Evolutionary conservation across 2,329 filamentous ascomycete species (phyloP).

Genomic region (Diaporthe amygdali): DNA sequence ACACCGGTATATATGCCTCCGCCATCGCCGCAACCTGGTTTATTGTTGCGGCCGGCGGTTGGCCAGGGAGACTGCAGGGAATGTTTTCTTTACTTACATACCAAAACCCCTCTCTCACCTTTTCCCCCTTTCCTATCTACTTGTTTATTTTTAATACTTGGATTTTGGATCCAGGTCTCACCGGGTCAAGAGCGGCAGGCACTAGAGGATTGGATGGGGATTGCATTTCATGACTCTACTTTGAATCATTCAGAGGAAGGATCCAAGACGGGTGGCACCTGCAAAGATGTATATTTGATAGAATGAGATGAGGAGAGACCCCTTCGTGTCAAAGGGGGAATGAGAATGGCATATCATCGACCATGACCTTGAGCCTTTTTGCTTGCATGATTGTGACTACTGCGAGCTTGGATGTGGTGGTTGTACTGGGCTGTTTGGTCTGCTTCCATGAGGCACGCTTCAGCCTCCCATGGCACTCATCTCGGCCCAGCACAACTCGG

Average conservation of each 20-base stretch:
- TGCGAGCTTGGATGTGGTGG: background rate
- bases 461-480: too few relatives aligned
- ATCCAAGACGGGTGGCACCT: background rate
- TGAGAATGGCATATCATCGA: background rate
- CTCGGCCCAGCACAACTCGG: too few relatives aligned
- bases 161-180: background rate
- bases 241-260: background rate
- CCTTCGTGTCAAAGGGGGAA: background rate
- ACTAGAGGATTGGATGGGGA: constrained; percentile 3
- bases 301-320: background rate
- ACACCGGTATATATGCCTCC: background rate
- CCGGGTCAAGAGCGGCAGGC: background rate
- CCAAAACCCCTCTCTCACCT: background rate
- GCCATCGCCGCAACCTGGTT: background rate
- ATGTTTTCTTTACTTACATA: background rate
- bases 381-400: background rate
- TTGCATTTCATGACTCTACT: background rate
- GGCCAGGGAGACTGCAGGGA: background rate
- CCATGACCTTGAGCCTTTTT: too few relatives aligned
- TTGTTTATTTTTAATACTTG: background rate
- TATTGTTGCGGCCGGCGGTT: background rate
- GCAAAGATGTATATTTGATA: background rate
- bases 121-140: background rate
- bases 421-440: too few relatives aligned
- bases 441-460: too few relatives aligned